Percentiles rank a stretch among this genome's conserved stretches.
Conservation (phyloP, 495 filamentous ascomycete species). For the Aspergillus carlsbadensis region DNA sequence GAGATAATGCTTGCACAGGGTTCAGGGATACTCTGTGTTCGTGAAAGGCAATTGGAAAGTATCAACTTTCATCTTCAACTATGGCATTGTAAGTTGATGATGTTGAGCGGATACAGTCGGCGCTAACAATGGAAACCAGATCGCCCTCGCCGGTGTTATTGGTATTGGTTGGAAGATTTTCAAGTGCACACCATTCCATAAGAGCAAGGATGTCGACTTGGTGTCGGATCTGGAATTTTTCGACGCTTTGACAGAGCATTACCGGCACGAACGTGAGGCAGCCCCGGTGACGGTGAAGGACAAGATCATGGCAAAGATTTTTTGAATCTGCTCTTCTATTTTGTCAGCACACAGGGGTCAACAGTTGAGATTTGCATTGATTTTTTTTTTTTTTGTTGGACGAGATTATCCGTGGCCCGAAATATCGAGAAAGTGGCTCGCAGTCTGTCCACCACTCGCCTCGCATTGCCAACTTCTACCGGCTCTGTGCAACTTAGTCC, state of each 20-base stretch:
- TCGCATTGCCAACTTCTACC: not conserved
- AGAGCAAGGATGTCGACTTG: not conserved
- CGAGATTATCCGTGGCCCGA: too few species aligned
- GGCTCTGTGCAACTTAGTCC: not conserved
- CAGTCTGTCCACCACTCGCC: not conserved
- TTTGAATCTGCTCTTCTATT: not conserved
- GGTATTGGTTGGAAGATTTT: slow-evolving; percentile 1
- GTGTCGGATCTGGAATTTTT: not conserved
- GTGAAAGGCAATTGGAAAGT: slow-evolving; percentile 3
- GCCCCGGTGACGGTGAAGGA: not conserved
- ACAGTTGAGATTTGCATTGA: too few species aligned
- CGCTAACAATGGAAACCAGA: not conserved
- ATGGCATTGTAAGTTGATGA: not conserved
- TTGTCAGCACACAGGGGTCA: too few species aligned
- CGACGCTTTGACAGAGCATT: slow-evolving; percentile 1
- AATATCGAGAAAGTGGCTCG: not conserved
- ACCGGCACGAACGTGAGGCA: not conserved
- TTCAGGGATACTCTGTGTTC: slow-evolving; percentile 2
- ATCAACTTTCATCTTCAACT: slow-evolving; percentile 3
- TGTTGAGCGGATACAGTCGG: not conserved
- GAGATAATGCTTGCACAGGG: not conserved
- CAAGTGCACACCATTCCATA: slow-evolving; percentile 1
- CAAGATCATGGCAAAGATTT: slow-evolving; percentile 1
- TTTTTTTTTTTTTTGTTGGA: too few species aligned
- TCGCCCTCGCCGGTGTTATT: not conserved